A percentile compares a stretch with the other conserved stretches of the same genome.
These are phyloP conservation scores for Aspergillus ellipticus DNA, from an alignment of 495 filamentous ascomycete species.

Conservation along the genomic window DNA sequence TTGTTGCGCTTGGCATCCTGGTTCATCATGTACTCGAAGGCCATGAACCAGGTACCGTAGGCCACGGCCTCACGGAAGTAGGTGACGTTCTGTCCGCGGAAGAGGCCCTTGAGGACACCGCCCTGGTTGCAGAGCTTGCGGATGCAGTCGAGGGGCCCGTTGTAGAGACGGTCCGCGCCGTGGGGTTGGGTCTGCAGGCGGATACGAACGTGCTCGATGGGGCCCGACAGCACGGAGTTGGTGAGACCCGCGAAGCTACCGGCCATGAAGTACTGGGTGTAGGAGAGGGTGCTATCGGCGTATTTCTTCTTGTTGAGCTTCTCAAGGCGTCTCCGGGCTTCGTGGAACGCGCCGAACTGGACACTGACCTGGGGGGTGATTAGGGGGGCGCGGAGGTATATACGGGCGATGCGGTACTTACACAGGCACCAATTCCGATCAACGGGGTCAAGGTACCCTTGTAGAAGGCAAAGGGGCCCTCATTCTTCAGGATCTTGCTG, in stretches of 20 bases:
- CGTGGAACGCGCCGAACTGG: slow-evolving; percentile 97
- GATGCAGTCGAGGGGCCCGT: slow-evolving; percentile 85
- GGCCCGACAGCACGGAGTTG: slow-evolving; percentile 82
- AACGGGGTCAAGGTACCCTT: slow-evolving; percentile 97
- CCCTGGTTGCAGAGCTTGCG: slow-evolving; percentile 67
- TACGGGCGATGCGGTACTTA: slow-evolving; percentile 31
- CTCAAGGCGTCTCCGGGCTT: slow-evolving; percentile 82
- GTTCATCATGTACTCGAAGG: slow-evolving; percentile 97
- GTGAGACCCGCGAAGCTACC: slow-evolving; percentile 91
- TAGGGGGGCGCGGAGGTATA: not conserved
- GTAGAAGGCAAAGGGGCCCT: slow-evolving; percentile 92
- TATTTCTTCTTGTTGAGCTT: slow-evolving; percentile 58
- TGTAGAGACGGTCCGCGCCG: slow-evolving; percentile 71
- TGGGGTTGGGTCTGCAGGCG: slow-evolving; percentile 97
- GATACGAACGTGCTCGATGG: slow-evolving; percentile 97
- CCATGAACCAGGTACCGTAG: slow-evolving; percentile 91
- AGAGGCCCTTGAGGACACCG: slow-evolving; percentile 68
- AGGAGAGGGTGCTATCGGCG: slow-evolving; percentile 55
- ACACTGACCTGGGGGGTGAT: slow-evolving; percentile 61
- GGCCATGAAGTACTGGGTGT: slow-evolving; percentile 82
- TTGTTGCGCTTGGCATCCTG: slow-evolving; percentile 72
- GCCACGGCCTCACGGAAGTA: slow-evolving; percentile 86
- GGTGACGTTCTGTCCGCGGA: slow-evolving; percentile 83
- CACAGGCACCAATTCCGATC: slow-evolving; percentile 94
- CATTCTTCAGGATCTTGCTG: slow-evolving; percentile 76